Percentiles rank a stretch among this genome's conserved stretches.
phyloP scores from a whole-genome alignment of 2,329 filamentous ascomycete genomes.

The Capronia coronata region DNA sequence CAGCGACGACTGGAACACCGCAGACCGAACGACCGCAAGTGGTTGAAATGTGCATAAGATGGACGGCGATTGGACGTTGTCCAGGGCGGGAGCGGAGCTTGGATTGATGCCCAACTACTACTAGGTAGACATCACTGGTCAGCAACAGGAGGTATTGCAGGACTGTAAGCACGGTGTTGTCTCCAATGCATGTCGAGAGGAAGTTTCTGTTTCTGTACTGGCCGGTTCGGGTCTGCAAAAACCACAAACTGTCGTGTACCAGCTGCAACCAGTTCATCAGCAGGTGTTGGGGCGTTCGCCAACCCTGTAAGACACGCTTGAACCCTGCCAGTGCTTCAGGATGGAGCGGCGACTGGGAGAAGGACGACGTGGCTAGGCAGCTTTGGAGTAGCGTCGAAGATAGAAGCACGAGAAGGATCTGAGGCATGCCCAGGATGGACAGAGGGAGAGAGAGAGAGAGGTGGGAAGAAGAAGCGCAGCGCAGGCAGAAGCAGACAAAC shows the following conservation, averaged over 20 bases:
- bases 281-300: slow-evolving; percentile 19
- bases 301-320: slow-evolving; percentile 1
- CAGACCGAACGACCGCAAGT: slow-evolving; percentile 16
- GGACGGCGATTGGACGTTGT: slow-evolving; percentile 21
- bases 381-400: too few species aligned
- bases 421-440: background rate
- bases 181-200: background rate
- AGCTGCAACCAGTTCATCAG: slow-evolving; percentile 17
- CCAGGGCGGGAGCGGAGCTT: slow-evolving; percentile 13
- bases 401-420: too few species aligned
- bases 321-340: slow-evolving; percentile 8
- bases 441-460: background rate
- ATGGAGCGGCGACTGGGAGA: background rate
- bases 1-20: slow-evolving; percentile 17
- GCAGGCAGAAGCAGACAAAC: background rate
- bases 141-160: slow-evolving; percentile 7
- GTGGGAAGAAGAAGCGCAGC: background rate
- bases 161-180: slow-evolving; percentile 3
- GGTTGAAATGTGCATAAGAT: slow-evolving; percentile 13
- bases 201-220: slow-evolving; percentile 1
- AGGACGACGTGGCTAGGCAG: background rate
- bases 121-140: slow-evolving; percentile 13
- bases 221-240: slow-evolving; percentile 10
- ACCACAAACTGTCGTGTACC: background rate
- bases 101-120: slow-evolving; percentile 24